Evolutionary conservation across 192 early-diverging fungal species (phyloP).

Genomic region (Mortierella hygrophila): DNA sequence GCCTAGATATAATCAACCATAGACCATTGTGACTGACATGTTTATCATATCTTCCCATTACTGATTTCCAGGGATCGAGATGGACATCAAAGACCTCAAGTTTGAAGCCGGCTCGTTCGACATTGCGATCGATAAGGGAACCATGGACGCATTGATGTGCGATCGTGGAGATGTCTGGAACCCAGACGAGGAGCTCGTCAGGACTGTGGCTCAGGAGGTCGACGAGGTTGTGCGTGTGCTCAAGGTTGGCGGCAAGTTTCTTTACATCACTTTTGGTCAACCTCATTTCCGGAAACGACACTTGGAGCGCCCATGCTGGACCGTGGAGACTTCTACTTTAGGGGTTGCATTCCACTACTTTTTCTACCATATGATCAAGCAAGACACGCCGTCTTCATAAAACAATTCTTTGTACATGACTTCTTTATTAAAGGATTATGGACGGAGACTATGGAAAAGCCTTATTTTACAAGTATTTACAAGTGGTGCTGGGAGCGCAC

Average conservation of each 20-base stretch:
- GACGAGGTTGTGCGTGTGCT: conserved; percentile 84
- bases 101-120: conserved; percentile 76
- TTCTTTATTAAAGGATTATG: neutral
- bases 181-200: conserved; percentile 77
- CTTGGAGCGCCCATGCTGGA: conserved; percentile 75
- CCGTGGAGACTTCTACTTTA: conserved; percentile 73
- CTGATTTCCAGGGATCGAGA: conserved; percentile 64
- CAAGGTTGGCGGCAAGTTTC: conserved; percentile 80
- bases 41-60: neutral
- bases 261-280: conserved; percentile 93
- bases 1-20: neutral
- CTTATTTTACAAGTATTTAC: neutral
- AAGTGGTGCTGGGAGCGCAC: too few relatives aligned
- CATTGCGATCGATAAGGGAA: conserved; percentile 89
- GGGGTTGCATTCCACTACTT: conserved; percentile 88
- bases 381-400: conserved; percentile 16
- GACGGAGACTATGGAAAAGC: neutral
- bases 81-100: conserved; percentile 83
- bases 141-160: conserved; percentile 92
- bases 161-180: conserved; percentile 91
- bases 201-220: conserved; percentile 76
- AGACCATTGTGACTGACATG: neutral
- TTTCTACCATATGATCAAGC: conserved; percentile 76
- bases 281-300: conserved; percentile 89
- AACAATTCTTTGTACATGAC: neutral